Evolutionary conservation across 192 early-diverging fungal species (phyloP), one percentile per base, ranked within the genome.

Genomic region (Phlyctochytrium bullatum): DNA sequence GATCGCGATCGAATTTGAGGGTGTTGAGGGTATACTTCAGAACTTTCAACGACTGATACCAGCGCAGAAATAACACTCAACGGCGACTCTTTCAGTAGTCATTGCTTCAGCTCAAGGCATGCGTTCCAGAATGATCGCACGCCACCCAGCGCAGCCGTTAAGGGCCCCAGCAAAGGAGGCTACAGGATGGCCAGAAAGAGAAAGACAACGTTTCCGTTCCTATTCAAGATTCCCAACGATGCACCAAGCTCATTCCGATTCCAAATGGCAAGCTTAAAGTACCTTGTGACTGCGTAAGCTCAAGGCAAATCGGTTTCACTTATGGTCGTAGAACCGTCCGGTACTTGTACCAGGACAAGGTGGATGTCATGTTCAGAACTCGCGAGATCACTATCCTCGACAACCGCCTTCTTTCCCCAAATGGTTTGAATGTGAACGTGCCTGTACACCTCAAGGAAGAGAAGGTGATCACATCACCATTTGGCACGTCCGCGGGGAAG

Each of bases 181-280:
- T 47, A 14, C 20, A 6, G 40, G 40, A 6, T 47, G 6, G 40
- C 10, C 10, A 47, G 40, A 47, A 6, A 47, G 40, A 47, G 40
- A 47, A 47, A 47, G 40, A 47, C 40, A 47, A 47, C 40, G 40
- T 47, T 47, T 47, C 40, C 40, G 40, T 47, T 47, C 20, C 10
- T 47, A 6, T 47, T 47, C 40, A 47, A 47, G 20, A 14, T 47
- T 6, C 40, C 40, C 10, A 20, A 6, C 40, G 20, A 6, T 14
- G 6, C 10, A 6, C 40, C 40, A 6, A 47, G 40, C 20, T 47
- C 40, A 14, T 47, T 47, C 40, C 6, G 20, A 47, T 47, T 47
- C 20, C 40, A 47, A 20, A 14, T 6, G 10, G 40, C 40, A 20
- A 47, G 10, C 10, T 14, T 47, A 6, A 6, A 20, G 6, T 47